Base-by-base conservation (phyloP, 345 rosid species). In the Trapa incisa region DNA sequence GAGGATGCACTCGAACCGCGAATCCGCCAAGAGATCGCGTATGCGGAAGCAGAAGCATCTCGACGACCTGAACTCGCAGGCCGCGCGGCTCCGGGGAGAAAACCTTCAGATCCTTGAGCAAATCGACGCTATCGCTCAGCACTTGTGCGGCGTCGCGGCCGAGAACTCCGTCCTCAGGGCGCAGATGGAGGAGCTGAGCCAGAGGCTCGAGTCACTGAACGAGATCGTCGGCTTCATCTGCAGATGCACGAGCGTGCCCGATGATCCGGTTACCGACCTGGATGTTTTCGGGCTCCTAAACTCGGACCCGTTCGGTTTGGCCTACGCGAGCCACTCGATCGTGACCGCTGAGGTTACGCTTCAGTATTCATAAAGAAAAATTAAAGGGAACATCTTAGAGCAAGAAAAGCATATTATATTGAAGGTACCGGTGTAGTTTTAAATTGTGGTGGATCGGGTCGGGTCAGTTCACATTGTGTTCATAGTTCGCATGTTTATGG, bases 151-250 rank as follows among this genome's bases (percentile, higher is more conserved):
- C 39, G 61, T 75, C 35, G 85, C 79, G 52, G 72, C 85, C 42
- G 81, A 77, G 64, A 82, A 82, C 71, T 75, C 77, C 2, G 41
- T 82, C 2, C 73, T 79, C 6, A 71, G 73, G 68, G 85, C 81
- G 68, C 83, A 82, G 72, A 29, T 67, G 41, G 50, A 52, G 64
- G 83, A 82, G 75, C 81, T 82, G 15, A 71, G 69, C 79, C 72
- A 77, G 63, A 66, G 85, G 70, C 71, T 82, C 58, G 72, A 77
- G 16, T 79, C 81, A 17, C 67, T 82, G 56, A 71, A 79, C 67
- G 85, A 77, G 54, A 82, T 82, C 45, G 52, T 82, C 32, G 37
- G 37, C 42, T 76, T 68, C 71, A 48, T 68, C 14, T 53, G 47
- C 39, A 9, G 33, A 56, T 0, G 48, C 43, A 41, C 43, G 1